Conservation (phyloP, 2,329 filamentous ascomycete genomes). For the Kalmusia sp. region DNA sequence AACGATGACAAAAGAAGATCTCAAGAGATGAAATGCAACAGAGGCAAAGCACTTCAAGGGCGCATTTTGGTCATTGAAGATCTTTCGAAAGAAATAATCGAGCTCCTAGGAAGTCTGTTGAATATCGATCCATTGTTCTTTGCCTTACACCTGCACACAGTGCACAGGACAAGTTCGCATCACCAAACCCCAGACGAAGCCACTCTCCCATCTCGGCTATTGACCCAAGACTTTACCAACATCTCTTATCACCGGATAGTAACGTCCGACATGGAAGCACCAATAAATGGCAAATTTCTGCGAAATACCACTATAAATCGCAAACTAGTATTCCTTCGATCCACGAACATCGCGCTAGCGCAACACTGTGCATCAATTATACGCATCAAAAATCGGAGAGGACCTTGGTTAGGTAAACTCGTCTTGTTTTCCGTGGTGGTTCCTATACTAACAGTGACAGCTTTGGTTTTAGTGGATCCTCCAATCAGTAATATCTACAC, state of each 20-base stretch:
- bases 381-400: constrained; percentile 1
- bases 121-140: constrained; percentile 56
- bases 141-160: constrained; percentile 45
- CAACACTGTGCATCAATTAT: constrained; percentile 23
- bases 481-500: constrained; percentile 11
- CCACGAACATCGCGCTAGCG: constrained; percentile 18
- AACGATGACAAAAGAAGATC: neutral
- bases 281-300: neutral
- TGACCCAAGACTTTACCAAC: constrained; percentile 11
- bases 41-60: constrained; percentile 6
- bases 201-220: constrained; percentile 18
- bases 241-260: constrained; percentile 21
- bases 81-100: constrained; percentile 51
- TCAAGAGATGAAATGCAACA: neutral
- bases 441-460: neutral
- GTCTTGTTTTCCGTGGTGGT: neutral
- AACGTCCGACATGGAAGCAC: neutral
- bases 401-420: constrained; percentile 4
- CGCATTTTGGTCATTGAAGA: constrained; percentile 50
- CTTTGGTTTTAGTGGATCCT: constrained; percentile 21
- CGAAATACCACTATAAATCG: constrained; percentile 14
- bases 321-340: constrained; percentile 23
- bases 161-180: neutral
- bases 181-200: constrained; percentile 17
- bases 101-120: constrained; percentile 46